phyloP scores from a whole-genome alignment of 2,329 filamentous ascomycete species.

The Phaeophleospora eucalypticola region DNA sequence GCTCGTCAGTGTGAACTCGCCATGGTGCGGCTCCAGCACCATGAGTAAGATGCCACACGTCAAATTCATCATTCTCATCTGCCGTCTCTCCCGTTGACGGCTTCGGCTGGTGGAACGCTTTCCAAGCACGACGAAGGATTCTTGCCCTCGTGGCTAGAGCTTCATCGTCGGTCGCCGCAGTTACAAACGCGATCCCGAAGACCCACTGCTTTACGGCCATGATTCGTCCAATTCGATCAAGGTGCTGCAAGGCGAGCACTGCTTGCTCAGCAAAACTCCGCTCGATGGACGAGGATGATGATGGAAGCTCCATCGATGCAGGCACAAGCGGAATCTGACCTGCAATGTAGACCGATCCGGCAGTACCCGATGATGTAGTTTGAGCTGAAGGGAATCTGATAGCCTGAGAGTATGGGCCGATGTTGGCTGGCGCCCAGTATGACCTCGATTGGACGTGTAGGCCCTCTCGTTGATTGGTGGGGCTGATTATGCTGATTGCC shows the following conservation, averaged over 20 bases:
- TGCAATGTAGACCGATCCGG: conserved; percentile 62
- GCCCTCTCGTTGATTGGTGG: conserved; percentile 37
- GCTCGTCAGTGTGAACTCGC: conserved; percentile 29
- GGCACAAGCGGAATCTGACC: conserved; percentile 90
- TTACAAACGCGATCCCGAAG: conserved; percentile 70
- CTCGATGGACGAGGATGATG: neutral
- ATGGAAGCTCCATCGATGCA: conserved; percentile 63
- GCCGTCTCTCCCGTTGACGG: conserved; percentile 19
- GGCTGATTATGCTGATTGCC: conserved; percentile 52
- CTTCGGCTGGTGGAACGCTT: conserved; percentile 22
- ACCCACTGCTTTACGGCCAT: conserved; percentile 72
- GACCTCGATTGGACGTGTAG: conserved; percentile 90
- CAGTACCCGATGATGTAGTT: neutral
- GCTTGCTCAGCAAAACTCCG: conserved; percentile 49
- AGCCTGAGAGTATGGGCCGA: conserved; percentile 93
- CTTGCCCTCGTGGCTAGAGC: conserved; percentile 24
- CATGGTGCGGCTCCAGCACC: conserved; percentile 29
- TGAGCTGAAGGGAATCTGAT: conserved; percentile 49
- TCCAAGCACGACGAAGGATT: conserved; percentile 42
- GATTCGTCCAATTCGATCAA: conserved; percentile 74
- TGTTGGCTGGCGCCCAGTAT: conserved; percentile 98
- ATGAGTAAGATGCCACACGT: conserved; percentile 64
- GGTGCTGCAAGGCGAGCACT: conserved; percentile 76
- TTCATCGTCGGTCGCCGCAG: conserved; percentile 36
- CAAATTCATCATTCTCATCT: conserved; percentile 46